These are phyloP conservation scores for Pulicaria dysenterica DNA, from an alignment of 129 eudicot genomes.

Conservation along the genomic window DNA sequence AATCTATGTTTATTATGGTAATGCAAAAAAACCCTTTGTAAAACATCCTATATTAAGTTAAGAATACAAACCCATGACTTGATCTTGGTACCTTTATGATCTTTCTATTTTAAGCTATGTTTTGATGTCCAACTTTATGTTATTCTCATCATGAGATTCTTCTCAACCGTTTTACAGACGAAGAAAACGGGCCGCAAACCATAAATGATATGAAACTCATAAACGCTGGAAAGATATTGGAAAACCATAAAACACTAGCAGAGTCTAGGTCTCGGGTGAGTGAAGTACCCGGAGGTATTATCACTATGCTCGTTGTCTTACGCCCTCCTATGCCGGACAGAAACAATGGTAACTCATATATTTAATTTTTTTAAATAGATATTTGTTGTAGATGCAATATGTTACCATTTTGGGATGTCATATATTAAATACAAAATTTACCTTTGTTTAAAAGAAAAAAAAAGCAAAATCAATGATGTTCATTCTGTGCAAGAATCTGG, in stretches of 20 bases:
- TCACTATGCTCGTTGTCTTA: constrained; percentile 71
- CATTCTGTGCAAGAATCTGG: neutral
- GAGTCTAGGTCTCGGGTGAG: constrained; percentile 69
- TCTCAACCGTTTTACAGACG: constrained; percentile 38
- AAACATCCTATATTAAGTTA: neutral
- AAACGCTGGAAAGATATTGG: constrained; percentile 76
- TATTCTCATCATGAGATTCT: constrained; percentile 6
- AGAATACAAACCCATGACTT: neutral
- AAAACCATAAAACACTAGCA: constrained; percentile 61
- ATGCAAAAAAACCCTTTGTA: neutral
- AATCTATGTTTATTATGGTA: neutral
- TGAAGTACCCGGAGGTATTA: constrained; percentile 71
- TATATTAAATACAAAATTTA: neutral
- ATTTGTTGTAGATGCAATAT: neutral
- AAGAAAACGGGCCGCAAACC: constrained; percentile 65
- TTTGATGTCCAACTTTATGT: constrained; percentile 6
- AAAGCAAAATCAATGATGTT: neutral
- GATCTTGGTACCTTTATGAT: constrained; percentile 5
- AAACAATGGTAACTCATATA: constrained; percentile 48
- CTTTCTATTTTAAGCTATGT: constrained; percentile 8
- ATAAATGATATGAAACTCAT: constrained; percentile 70
- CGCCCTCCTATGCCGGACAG: constrained; percentile 61
- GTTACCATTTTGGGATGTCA: neutral
- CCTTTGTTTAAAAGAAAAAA: neutral
- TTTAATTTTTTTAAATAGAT: neutral